These are phyloP conservation scores for Vaccinium macrocarpon DNA, from an alignment of 148 eudicot species.

Conservation along the genomic window DNA sequence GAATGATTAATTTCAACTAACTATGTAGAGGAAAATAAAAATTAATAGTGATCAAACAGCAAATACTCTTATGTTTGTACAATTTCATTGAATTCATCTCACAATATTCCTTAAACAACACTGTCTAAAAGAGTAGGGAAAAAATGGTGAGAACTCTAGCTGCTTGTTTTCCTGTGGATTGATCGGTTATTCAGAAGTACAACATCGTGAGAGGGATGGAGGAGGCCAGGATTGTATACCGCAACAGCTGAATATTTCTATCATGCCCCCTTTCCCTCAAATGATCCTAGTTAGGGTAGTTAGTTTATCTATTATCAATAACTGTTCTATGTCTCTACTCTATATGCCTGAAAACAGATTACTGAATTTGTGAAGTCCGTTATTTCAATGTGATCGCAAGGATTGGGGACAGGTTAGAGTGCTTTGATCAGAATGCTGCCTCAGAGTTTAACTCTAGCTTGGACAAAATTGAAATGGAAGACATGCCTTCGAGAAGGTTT, in stretches of 20 bases:
- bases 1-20: no score
- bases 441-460: not conserved
- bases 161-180: not conserved
- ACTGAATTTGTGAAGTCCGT: not conserved
- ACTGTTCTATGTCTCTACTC: not conserved
- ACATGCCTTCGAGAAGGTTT: not conserved
- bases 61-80: not conserved
- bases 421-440: not conserved
- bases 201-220: not conserved
- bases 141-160: not conserved
- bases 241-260: not conserved
- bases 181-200: not conserved
- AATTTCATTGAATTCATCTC: not conserved
- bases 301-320: not conserved
- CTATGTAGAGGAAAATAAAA: not conserved
- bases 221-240: not conserved
- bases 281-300: not conserved
- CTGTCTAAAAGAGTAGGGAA: not conserved
- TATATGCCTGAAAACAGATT: not conserved
- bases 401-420: not conserved
- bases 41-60: not conserved
- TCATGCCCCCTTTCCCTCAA: not conserved
- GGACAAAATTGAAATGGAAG: not conserved
- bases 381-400: not conserved
- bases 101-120: not conserved